Evolutionary conservation across 2,329 filamentous ascomycete species (phyloP).

Genomic region (Coniochaeta sp.): DNA sequence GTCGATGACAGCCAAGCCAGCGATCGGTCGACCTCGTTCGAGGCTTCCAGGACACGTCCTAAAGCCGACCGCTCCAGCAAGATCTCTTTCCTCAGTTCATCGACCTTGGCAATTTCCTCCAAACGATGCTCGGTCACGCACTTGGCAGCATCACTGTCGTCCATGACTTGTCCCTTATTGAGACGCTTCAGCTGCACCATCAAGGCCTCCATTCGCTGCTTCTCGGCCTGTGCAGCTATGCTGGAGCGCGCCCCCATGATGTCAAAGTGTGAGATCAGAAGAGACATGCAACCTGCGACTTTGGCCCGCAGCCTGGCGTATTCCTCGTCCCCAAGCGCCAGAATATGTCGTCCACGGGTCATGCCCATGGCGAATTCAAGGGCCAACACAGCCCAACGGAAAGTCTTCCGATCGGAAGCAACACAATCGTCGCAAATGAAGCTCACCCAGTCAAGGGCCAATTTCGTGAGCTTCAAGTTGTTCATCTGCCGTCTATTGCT

Average conservation of each 20-base stretch:
- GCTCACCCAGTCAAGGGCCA: conserved; percentile 93
- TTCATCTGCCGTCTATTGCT: conserved; percentile 94
- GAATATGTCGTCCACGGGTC: conserved; percentile 86
- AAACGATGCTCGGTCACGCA: conserved; percentile 71
- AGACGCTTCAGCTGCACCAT: conserved; percentile 69
- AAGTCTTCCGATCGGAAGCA: conserved; percentile 88
- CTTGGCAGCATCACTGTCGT: conserved; percentile 78
- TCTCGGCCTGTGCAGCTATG: conserved; percentile 87
- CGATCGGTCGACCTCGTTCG: conserved; percentile 91
- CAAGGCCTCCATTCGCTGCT: conserved; percentile 75
- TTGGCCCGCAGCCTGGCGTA: conserved; percentile 77
- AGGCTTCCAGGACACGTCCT: conserved; percentile 85
- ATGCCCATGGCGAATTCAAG: conserved; percentile 97
- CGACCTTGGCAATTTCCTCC: conserved; percentile 65
- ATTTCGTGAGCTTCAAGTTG: conserved; percentile 86
- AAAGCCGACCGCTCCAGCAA: conserved; percentile 81
- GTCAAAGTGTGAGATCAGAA: conserved; percentile 96
- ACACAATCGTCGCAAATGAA: conserved; percentile 98
- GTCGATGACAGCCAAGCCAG: conserved; percentile 90
- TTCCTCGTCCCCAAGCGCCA: conserved; percentile 84
- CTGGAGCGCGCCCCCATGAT: conserved; percentile 97
- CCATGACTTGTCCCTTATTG: conserved; percentile 64
- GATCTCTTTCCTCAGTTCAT: conserved; percentile 69
- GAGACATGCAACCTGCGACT: conserved; percentile 93
- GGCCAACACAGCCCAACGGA: conserved; percentile 92